phyloP scores from a whole-genome alignment of 176 grass and related monocot species.

The Carex pumila region DNA sequence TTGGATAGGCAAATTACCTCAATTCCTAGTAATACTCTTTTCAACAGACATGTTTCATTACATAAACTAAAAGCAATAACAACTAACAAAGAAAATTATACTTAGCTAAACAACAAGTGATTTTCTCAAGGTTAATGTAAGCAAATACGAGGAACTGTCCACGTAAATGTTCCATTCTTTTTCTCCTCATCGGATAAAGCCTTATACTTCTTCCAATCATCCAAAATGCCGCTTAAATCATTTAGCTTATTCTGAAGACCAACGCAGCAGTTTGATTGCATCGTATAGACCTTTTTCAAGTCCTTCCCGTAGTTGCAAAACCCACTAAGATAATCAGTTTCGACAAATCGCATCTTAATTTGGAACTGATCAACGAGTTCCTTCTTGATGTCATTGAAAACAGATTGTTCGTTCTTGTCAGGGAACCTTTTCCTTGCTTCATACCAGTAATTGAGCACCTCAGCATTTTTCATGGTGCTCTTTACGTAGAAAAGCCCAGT shows the following conservation, averaged over 20 bases:
- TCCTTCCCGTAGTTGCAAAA: conserved; percentile 42
- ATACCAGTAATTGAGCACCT: conserved; percentile 33
- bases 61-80: background rate
- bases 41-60: background rate
- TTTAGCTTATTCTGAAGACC: conserved; percentile 16
- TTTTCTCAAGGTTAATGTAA: background rate
- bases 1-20: background rate
- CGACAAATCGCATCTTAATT: conserved; percentile 23
- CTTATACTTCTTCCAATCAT: conserved; percentile 23
- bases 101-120: background rate
- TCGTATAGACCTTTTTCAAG: conserved; percentile 32
- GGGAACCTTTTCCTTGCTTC: conserved; percentile 10
- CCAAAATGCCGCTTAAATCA: conserved; percentile 18
- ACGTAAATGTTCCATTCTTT: background rate
- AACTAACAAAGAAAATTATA: background rate
- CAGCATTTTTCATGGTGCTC: conserved; percentile 1
- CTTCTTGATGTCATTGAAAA: conserved; percentile 31
- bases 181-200: background rate
- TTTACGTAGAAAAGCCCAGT: conserved; percentile 41
- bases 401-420: conserved; percentile 21
- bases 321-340: conserved; percentile 34
- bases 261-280: conserved; percentile 18
- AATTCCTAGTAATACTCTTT: background rate
- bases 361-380: conserved; percentile 8
- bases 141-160: conserved; percentile 12